Evolutionary conservation across 805 yeast species (phyloP).

Genomic region (Komagataella kurtzmanii): DNA sequence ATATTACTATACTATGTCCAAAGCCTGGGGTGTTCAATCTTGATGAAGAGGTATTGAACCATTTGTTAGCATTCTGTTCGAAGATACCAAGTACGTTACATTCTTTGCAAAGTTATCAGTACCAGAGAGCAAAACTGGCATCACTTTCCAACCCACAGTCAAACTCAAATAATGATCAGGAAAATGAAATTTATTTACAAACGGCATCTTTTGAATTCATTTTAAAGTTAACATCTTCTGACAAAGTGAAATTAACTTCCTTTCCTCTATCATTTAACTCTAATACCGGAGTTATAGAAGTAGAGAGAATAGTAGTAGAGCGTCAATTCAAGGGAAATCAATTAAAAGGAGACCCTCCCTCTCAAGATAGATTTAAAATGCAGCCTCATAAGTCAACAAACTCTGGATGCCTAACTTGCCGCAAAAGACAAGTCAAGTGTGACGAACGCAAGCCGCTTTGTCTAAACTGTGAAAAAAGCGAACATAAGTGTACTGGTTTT

Average conservation of each 20-base stretch:
- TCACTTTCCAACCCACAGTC: not conserved
- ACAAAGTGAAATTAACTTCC: constrained; percentile 14
- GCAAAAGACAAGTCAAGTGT: constrained; percentile 60
- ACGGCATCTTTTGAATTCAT: constrained; percentile 22
- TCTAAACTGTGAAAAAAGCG: constrained; percentile 50
- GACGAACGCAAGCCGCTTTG: constrained; percentile 65
- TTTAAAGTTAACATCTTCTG: constrained; percentile 9
- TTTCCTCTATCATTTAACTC: constrained; percentile 33
- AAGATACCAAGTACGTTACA: not conserved
- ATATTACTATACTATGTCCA: constrained; percentile 28
- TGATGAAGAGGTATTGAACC: constrained; percentile 4
- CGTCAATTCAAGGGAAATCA: not conserved
- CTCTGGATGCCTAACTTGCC: constrained; percentile 66
- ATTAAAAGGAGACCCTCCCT: no score
- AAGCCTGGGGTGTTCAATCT: constrained; percentile 21
- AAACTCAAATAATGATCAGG: not conserved
- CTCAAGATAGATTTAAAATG: constrained; percentile 14
- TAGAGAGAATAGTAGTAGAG: constrained; percentile 19
- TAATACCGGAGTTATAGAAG: constrained; percentile 15
- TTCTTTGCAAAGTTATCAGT: not conserved
- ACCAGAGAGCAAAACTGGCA: not conserved
- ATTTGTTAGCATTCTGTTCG: constrained; percentile 4
- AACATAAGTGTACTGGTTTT: constrained; percentile 50
- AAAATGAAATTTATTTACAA: constrained; percentile 20
- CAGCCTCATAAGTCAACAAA: constrained; percentile 49